Conservation (phyloP, 257 asterid species). For the Capsicum chinense region DNA sequence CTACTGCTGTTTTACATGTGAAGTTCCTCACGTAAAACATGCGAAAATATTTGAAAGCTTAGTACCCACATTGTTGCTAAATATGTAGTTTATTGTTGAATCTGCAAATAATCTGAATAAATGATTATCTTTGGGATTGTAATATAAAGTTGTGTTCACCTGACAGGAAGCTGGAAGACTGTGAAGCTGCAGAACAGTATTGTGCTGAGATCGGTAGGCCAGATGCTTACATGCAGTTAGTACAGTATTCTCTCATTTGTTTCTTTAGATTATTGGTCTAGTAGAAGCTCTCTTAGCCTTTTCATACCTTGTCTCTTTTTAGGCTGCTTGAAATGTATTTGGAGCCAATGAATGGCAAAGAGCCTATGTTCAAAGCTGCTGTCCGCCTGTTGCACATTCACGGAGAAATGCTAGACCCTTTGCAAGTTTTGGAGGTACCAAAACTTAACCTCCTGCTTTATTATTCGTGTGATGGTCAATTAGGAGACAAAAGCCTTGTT, state of each 20-base stretch:
- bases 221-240: conserved; percentile 95
- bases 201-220: conserved; percentile 98
- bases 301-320: conserved; percentile 30
- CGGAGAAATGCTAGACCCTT: conserved; percentile 87
- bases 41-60: conserved; percentile 17
- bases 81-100: conserved; percentile 10
- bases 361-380: conserved; percentile 91
- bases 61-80: neutral
- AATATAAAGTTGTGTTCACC: conserved; percentile 33
- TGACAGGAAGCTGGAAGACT: conserved; percentile 85
- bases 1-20: conserved; percentile 3
- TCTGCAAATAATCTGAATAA: conserved; percentile 17
- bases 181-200: conserved; percentile 94
- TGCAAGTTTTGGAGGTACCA: conserved; percentile 85
- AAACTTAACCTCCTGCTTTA: conserved; percentile 22
- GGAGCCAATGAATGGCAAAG: conserved; percentile 90
- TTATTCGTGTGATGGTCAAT: neutral
- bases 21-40: neutral
- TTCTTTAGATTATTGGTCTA: conserved; percentile 32
- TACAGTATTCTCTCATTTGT: conserved; percentile 40
- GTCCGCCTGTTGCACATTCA: conserved; percentile 92
- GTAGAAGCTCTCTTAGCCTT: conserved; percentile 28
- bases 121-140: conserved; percentile 8
- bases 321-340: conserved; percentile 96
- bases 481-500: neutral